phyloP scores from a whole-genome alignment of 306 rosid genomes.

The Cucurbita moschata region DNA sequence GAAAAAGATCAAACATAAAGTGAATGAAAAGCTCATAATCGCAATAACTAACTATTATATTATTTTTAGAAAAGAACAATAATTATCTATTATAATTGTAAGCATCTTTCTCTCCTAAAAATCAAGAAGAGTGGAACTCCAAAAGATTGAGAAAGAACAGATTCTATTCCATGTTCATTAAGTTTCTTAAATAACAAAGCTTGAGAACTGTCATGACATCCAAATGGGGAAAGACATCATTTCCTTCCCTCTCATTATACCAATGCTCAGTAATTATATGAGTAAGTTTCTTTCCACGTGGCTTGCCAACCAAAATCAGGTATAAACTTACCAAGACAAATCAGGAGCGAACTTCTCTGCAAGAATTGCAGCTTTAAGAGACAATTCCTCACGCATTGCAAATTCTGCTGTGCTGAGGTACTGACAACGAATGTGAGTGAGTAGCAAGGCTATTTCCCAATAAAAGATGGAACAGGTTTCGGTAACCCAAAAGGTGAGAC shows the following conservation, averaged over 20 bases:
- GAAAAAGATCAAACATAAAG: background rate
- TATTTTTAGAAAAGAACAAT: background rate
- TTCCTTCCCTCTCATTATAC: background rate
- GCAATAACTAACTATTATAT: background rate
- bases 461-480: background rate
- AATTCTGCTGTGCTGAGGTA: slow-evolving; percentile 98
- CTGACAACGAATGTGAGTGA: slow-evolving; percentile 33
- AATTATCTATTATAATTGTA: background rate
- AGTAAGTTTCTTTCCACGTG: background rate
- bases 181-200: background rate
- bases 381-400: slow-evolving; percentile 94
- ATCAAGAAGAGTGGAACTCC: background rate
- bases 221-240: background rate
- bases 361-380: slow-evolving; percentile 98
- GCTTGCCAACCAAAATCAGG: background rate
- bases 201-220: background rate
- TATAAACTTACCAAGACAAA: slow-evolving; percentile 68
- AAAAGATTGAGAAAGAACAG: background rate
- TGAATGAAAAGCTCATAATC: background rate
- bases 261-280: background rate
- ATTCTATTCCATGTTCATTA: background rate
- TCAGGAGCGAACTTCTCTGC: slow-evolving; percentile 99
- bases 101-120: background rate
- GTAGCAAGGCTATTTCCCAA: slow-evolving; percentile 13
- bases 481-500: background rate